These are phyloP conservation scores for Amanita phalloides DNA, from an alignment of 768 basidiomycete species.

Conservation along the genomic window DNA sequence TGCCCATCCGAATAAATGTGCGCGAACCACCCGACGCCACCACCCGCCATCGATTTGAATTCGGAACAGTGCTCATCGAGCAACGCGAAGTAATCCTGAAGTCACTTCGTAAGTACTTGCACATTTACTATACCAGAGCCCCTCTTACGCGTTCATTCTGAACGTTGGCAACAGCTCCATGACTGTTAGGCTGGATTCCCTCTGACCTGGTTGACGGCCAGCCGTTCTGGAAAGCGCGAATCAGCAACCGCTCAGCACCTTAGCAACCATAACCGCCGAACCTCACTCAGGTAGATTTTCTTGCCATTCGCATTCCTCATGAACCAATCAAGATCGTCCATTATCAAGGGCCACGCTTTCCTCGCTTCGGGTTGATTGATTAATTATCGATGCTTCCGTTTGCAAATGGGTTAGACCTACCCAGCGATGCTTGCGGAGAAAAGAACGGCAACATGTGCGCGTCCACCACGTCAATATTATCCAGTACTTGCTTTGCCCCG, in stretches of 20 bases:
- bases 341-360: conserved; percentile 52
- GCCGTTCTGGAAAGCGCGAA: conserved; percentile 40
- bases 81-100: conserved; percentile 49
- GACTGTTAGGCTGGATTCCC: conserved; percentile 57
- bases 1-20: conserved; percentile 65
- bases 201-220: conserved; percentile 61
- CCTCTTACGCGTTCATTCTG: conserved; percentile 46
- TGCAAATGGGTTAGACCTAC: conserved; percentile 17
- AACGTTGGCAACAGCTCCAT: conserved; percentile 46
- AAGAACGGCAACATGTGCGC: conserved; percentile 70
- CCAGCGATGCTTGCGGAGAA: conserved; percentile 40
- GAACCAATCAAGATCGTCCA: conserved; percentile 56
- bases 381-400: not conserved
- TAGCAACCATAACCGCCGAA: conserved; percentile 13
- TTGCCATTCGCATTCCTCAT: conserved; percentile 50
- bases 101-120: not conserved
- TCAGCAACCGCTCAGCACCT: not conserved
- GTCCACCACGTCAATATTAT: conserved; percentile 53
- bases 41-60: conserved; percentile 46
- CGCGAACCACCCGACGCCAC: conserved; percentile 75
- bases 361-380: conserved; percentile 25
- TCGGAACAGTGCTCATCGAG: conserved; percentile 54
- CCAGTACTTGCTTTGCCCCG: conserved; percentile 43
- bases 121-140: not conserved
- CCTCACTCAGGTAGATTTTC: conserved; percentile 71